phyloP scores from a whole-genome alignment of 129 eudicot genomes.

The Arctium lappa region DNA sequence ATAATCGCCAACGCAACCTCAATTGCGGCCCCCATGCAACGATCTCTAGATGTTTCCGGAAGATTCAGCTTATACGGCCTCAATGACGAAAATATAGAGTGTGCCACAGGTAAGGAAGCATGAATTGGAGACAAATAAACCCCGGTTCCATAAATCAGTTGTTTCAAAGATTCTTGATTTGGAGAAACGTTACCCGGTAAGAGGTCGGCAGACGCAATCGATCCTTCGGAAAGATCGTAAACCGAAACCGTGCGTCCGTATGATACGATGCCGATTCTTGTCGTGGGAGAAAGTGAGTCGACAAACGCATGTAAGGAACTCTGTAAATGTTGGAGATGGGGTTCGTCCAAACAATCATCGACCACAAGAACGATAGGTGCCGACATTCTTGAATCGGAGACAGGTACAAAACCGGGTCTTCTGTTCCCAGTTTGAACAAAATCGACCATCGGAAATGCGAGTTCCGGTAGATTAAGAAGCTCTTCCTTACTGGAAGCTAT shows the following conservation, averaged over 20 bases:
- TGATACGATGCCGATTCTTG: slow-evolving; percentile 71
- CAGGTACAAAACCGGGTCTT: slow-evolving; percentile 83
- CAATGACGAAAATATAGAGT: slow-evolving; percentile 78
- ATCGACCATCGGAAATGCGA: slow-evolving; percentile 74
- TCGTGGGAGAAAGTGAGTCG: slow-evolving; percentile 86
- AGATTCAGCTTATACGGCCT: slow-evolving; percentile 57
- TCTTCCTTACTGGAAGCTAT: slow-evolving; percentile 76
- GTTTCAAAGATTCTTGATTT: slow-evolving; percentile 68
- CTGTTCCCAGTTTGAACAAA: slow-evolving; percentile 67
- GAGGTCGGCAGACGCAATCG: slow-evolving; percentile 83
- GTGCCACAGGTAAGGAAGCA: slow-evolving; percentile 82
- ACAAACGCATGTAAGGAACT: slow-evolving; percentile 89
- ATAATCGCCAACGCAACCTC: slow-evolving; percentile 83
- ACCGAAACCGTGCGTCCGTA: slow-evolving; percentile 84
- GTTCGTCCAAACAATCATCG: slow-evolving; percentile 85
- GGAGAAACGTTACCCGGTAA: slow-evolving; percentile 74
- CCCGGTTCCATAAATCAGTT: slow-evolving; percentile 86
- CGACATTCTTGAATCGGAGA: slow-evolving; percentile 77
- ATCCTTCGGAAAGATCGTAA: slow-evolving; percentile 88
- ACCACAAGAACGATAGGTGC: slow-evolving; percentile 87
- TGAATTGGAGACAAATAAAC: slow-evolving; percentile 82
- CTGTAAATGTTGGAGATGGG: slow-evolving; percentile 91
- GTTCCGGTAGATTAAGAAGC: slow-evolving; percentile 73
- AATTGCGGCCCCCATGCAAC: slow-evolving; percentile 85
- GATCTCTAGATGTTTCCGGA: slow-evolving; percentile 85